Evolutionary conservation across 208 protist species (phyloP), one percentile per base, ranked within the genome.

Genomic region (Acanthamoeba healyi): DNA sequence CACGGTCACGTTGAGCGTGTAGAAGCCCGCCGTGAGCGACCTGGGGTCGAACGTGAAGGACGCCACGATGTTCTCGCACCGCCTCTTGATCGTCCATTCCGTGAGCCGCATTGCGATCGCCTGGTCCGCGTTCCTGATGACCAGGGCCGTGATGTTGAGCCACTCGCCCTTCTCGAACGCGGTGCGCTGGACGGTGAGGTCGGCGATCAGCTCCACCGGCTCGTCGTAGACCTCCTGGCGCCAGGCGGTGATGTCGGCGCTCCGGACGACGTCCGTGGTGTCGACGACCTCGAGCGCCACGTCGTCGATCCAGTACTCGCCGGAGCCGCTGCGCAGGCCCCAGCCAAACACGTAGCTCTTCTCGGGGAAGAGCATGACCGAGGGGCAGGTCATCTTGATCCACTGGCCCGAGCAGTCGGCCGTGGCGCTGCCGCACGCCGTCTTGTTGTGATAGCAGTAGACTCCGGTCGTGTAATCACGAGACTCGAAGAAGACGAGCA

Each of bases 221-320:
- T 72, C 63, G 26, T 72, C 63, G 63, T 40, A 72, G 32, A 72
- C 63, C 63, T 72, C 63, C 63, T 72, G 63, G 34, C 63, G 63
- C 63, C 63, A 72, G 2, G 63, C 63, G 7, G 63, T 72, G 63
- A 72, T 72, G 63, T 72, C 63, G 26, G 63, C 63, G 34, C 63
- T 72, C 32, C 34, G 6, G n/a, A 72, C 32, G 10, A 72, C 63
- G 9, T 72, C 34, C 14, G 19, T 17, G 63, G 26, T 38, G 63
- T 72, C 34, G 63, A 72, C 38, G 6, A 72, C 63, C 63, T 72
- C 63, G 29, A 72, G 63, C n/a, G 26, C 26, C 63, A 72, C 63
- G 63, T 72, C 63, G 63, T 72, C 63, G 63, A 72, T 72, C 63
- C 63, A 72, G 63, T 72, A 72, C 63, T 72, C 63, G 10, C 63